Evolutionary conservation across 2,329 filamentous ascomycete genomes (phyloP).

Genomic region (Apiospora malaysiana): DNA sequence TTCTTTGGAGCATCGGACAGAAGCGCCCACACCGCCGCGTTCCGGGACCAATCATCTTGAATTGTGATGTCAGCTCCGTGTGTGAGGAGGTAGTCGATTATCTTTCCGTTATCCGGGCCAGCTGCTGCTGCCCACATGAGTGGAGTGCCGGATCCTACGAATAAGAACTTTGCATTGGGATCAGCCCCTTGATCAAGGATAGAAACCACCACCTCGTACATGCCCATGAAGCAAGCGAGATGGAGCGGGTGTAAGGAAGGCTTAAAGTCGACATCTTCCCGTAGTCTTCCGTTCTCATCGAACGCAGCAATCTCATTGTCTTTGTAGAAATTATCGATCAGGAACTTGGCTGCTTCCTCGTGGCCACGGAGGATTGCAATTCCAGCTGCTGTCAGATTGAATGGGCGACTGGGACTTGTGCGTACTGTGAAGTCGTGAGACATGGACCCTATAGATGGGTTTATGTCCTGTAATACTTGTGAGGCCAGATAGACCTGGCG

Average conservation of each 20-base stretch:
- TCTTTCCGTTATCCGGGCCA: background rate
- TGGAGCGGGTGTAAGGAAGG: background rate
- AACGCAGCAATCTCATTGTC: background rate
- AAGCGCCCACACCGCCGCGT: background rate
- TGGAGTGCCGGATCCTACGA: too few species aligned
- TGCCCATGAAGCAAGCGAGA: background rate
- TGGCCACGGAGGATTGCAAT: background rate
- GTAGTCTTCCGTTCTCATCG: background rate
- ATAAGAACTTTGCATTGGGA: background rate
- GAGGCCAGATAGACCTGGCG: background rate
- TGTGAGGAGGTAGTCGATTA: background rate
- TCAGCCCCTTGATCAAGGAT: background rate
- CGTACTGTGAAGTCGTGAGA: too few species aligned
- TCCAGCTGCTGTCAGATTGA: background rate
- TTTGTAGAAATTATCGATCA: background rate
- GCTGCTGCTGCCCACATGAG: background rate
- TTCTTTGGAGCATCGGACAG: background rate
- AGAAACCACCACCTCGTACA: background rate
- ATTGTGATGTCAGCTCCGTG: background rate
- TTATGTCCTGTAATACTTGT: background rate
- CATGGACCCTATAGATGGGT: background rate
- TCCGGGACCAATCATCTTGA: background rate
- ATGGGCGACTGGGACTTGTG: background rate
- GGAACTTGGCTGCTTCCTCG: background rate
- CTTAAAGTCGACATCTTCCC: background rate